A percentile compares a stretch with the other conserved stretches of the same genome.
Conservation (phyloP, 176 grass and related monocot genomes). For the Thinopyrum elongatum region DNA sequence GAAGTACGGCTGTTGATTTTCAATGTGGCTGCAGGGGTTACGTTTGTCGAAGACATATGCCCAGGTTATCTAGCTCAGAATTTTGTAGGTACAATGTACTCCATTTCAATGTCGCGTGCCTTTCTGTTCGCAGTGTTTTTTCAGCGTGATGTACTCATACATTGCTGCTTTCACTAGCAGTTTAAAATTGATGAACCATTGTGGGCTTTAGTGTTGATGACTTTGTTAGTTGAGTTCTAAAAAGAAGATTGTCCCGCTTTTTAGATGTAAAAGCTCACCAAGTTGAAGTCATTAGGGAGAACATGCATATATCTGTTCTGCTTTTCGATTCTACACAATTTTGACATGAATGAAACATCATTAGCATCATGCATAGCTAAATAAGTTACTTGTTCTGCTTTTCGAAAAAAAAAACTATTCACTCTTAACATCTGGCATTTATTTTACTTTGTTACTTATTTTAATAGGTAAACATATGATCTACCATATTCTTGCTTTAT, state of each 20-base stretch:
- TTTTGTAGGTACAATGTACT: slow-evolving; percentile 63
- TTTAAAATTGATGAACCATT: background rate
- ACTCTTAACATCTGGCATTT: too few relatives aligned
- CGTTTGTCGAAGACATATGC: slow-evolving; percentile 45
- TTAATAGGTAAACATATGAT: background rate
- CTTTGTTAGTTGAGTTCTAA: background rate
- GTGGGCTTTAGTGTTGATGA: background rate
- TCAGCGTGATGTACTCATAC: background rate
- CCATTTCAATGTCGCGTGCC: background rate
- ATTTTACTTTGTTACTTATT: too few relatives aligned
- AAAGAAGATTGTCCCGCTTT: background rate
- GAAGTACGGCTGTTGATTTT: too few relatives aligned
- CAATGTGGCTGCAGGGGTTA: slow-evolving; percentile 43
- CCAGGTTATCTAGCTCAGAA: slow-evolving; percentile 56
- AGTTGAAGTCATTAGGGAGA: background rate
- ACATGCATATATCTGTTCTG: background rate
- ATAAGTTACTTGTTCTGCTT: background rate
- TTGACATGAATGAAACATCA: background rate
- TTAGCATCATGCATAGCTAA: background rate
- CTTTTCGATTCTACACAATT: too few relatives aligned
- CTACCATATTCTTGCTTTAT: background rate
- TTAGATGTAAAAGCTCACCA: background rate
- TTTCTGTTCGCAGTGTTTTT: background rate
- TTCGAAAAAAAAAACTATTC: too few relatives aligned
- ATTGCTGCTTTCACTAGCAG: background rate